Evolutionary conservation across 78 protist genomes (phyloP).

Genomic region (Dictyostelium capitatum): DNA sequence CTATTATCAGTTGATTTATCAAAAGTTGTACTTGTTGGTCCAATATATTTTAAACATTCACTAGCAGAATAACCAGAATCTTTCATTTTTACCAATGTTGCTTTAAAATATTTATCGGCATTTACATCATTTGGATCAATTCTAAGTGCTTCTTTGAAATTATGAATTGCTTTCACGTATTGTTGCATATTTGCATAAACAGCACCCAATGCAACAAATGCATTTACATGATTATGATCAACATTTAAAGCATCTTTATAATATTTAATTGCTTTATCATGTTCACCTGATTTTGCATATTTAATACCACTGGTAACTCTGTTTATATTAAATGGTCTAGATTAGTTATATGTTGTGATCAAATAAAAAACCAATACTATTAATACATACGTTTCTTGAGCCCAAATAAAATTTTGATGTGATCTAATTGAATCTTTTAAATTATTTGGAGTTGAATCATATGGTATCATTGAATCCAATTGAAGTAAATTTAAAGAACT

Average conservation of each 20-base stretch:
- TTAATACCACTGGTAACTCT: conserved; percentile 35
- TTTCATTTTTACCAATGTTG: conserved; percentile 22
- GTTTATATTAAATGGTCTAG: background rate
- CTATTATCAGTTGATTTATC: background rate
- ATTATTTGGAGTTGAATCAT: background rate
- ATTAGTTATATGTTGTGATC: background rate
- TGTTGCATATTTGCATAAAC: conserved; percentile 34
- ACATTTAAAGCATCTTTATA: conserved; percentile 55
- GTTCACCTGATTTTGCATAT: conserved; percentile 51
- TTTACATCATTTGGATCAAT: conserved; percentile 44
- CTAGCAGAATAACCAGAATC: background rate
- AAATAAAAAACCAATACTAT: background rate
- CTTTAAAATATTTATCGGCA: conserved; percentile 48
- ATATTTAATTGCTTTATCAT: conserved; percentile 26
- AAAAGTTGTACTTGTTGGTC: conserved; percentile 13
- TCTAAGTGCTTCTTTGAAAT: conserved; percentile 34
- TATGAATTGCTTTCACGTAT: conserved; percentile 24
- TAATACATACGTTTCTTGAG: conserved; percentile 55
- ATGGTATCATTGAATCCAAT: conserved; percentile 24
- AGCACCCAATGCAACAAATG: conserved; percentile 66
- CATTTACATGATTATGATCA: conserved; percentile 23
- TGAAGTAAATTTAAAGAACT: background rate
- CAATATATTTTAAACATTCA: background rate
- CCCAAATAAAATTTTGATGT: conserved; percentile 51
- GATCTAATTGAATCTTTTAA: conserved; percentile 12